Percentiles rank a stretch among this genome's conserved stretches.
phyloP scores from a whole-genome alignment of 176 grass and related monocot species.

The Triticum urartu region DNA sequence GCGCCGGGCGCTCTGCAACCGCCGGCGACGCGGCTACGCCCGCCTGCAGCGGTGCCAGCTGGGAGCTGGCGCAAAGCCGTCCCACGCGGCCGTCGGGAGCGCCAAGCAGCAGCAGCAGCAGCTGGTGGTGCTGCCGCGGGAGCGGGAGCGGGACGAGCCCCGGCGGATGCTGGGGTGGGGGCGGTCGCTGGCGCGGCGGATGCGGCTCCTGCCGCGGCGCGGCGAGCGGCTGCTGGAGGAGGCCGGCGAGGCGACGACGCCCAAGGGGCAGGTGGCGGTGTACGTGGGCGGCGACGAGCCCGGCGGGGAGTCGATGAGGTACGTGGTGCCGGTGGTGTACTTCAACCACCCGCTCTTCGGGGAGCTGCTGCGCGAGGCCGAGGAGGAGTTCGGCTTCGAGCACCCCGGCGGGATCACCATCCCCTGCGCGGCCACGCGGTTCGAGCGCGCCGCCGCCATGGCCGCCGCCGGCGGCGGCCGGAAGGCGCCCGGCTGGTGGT shows the following conservation, averaged over 20 bases:
- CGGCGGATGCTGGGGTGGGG: slow-evolving; percentile 49
- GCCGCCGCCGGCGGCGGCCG: slow-evolving; percentile 42
- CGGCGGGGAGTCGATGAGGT: slow-evolving; percentile 54
- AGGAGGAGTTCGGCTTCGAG: slow-evolving; percentile 88
- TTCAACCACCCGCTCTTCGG: slow-evolving; percentile 95
- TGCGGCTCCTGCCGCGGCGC: slow-evolving; percentile 24
- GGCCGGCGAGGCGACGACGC: slow-evolving; percentile 35
- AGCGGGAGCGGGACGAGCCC: neutral
- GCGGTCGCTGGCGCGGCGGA: slow-evolving; percentile 43
- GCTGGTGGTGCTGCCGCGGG: neutral
- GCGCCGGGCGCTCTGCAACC: slow-evolving; percentile 48
- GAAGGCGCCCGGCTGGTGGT: slow-evolving; percentile 47
- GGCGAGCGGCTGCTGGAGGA: slow-evolving; percentile 23
- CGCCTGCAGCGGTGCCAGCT: slow-evolving; percentile 34
- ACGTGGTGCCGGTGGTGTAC: slow-evolving; percentile 90
- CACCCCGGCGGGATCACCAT: slow-evolving; percentile 97
- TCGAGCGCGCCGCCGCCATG: slow-evolving; percentile 64
- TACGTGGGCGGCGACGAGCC: slow-evolving; percentile 62
- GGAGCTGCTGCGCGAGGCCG: slow-evolving; percentile 89
- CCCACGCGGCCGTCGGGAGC: neutral
- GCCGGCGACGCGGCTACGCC: slow-evolving; percentile 46
- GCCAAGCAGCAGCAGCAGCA: slow-evolving; percentile 24
- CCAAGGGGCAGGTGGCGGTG: slow-evolving; percentile 90
- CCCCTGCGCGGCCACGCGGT: slow-evolving; percentile 64
- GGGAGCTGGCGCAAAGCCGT: neutral